These are phyloP conservation scores for Annulohypoxylon bovei DNA, from an alignment of 495 filamentous ascomycete species.

Conservation along the genomic window DNA sequence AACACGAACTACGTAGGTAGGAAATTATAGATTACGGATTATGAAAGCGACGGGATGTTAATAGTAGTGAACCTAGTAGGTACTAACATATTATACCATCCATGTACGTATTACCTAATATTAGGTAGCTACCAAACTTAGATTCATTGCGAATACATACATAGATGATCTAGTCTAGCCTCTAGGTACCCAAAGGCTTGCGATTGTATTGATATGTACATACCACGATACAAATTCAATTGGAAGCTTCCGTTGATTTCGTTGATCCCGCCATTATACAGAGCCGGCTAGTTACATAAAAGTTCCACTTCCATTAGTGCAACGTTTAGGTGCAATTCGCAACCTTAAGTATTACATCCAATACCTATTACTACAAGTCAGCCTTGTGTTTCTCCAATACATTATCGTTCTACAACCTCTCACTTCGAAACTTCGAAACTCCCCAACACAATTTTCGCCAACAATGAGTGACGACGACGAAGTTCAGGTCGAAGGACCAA, in stretches of 20 bases:
- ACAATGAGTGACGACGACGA: slow-evolving; percentile 72
- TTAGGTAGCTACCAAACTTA: slow-evolving; percentile 2
- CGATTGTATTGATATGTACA: neutral
- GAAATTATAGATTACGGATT: neutral
- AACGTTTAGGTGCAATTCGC: neutral
- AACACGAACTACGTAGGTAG: neutral
- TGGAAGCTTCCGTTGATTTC: slow-evolving; percentile 7
- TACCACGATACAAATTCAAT: neutral
- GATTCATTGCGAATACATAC: neutral
- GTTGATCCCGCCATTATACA: slow-evolving; percentile 32
- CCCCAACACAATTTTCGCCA: neutral
- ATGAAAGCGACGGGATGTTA: slow-evolving; percentile 1
- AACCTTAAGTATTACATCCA: neutral
- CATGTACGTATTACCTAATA: slow-evolving; percentile 23
- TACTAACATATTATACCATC: neutral
- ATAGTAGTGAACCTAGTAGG: slow-evolving; percentile 12
- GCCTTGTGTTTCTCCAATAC: slow-evolving; percentile 26
- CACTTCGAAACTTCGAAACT: neutral
- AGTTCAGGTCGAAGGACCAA: slow-evolving; percentile 60
- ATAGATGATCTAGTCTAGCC: neutral
- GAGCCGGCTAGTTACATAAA: neutral
- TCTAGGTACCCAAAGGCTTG: neutral
- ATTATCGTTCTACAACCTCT: slow-evolving; percentile 6
- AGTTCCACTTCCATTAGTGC: neutral
- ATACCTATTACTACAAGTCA: neutral